Evolutionary conservation across 1,139 yeast genomes (phyloP).

Genomic region (Kodamaea ohmeri): DNA sequence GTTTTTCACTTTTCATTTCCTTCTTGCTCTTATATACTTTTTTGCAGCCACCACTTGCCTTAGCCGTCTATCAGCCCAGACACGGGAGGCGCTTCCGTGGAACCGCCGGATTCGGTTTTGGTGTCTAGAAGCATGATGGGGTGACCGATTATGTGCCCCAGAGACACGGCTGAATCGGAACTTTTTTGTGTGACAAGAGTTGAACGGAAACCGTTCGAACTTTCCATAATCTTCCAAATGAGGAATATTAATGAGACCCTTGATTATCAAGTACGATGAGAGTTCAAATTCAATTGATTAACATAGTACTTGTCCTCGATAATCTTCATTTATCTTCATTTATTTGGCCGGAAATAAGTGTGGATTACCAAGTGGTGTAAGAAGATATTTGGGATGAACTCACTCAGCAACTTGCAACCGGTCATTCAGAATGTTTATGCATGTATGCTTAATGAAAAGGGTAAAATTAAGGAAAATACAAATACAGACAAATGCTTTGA

Average conservation of each 20-base stretch:
- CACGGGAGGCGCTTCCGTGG: not conserved
- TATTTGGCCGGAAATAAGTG: too few species aligned
- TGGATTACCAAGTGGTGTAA: too few species aligned
- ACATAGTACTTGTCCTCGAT: too few species aligned
- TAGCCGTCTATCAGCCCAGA: not conserved
- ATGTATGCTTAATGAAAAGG: too few species aligned
- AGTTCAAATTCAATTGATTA: too few species aligned
- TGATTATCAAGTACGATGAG: too few species aligned
- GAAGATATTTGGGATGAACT: not conserved
- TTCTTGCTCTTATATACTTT: not conserved
- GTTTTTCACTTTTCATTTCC: conserved; percentile 1
- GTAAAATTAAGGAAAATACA: too few species aligned
- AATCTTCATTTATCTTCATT: too few species aligned
- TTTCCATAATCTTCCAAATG: too few species aligned
- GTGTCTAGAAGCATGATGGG: conserved; percentile 3
- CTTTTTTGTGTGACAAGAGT: not conserved
- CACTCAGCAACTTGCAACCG: not conserved
- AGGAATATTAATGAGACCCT: too few species aligned
- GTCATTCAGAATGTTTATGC: too few species aligned
- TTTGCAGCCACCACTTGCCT: conserved; percentile 4
- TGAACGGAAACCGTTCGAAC: not conserved
- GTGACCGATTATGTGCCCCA: conserved; percentile 1
- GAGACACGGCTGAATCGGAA: conserved; percentile 8
- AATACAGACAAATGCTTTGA: too few species aligned
- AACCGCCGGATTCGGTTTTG: not conserved